Evolutionary conservation across 495 filamentous ascomycete genomes (phyloP).

Genomic region (Neurospora sp.): DNA sequence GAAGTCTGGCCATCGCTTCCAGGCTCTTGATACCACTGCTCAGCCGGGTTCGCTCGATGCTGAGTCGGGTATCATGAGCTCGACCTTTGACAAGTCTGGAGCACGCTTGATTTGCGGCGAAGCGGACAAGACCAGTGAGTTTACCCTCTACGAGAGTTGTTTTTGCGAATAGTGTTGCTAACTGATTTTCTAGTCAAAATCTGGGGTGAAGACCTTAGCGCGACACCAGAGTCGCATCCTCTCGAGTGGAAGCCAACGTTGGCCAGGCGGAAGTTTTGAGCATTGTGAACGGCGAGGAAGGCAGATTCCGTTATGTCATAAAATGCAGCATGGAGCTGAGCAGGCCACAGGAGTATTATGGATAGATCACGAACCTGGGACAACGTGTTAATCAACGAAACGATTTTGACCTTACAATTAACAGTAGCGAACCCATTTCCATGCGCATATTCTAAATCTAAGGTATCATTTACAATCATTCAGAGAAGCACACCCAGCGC

Average conservation of each 20-base stretch:
- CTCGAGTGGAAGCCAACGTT: constrained; percentile 87
- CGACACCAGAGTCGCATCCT: constrained; percentile 84
- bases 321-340: background rate
- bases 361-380: background rate
- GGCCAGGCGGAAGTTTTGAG: constrained; percentile 36
- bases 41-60: constrained; percentile 93
- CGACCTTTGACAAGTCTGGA: constrained; percentile 82
- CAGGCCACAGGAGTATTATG: background rate
- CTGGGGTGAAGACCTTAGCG: constrained; percentile 84
- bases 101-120: constrained; percentile 86
- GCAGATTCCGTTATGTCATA: background rate
- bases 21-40: constrained; percentile 76
- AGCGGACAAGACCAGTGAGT: constrained; percentile 82
- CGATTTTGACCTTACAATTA: background rate
- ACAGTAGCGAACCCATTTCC: background rate
- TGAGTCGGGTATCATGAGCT: constrained; percentile 87
- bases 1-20: constrained; percentile 91
- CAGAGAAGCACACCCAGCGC: constrained; percentile 48
- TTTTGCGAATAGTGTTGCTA: constrained; percentile 6
- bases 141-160: background rate
- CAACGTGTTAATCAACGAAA: background rate
- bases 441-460: background rate
- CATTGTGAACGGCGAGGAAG: background rate
- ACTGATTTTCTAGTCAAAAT: constrained; percentile 59
- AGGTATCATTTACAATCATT: background rate